These are phyloP conservation scores for Coleophoma crateriformis DNA, from an alignment of 2,329 filamentous ascomycete genomes.

Conservation along the genomic window DNA sequence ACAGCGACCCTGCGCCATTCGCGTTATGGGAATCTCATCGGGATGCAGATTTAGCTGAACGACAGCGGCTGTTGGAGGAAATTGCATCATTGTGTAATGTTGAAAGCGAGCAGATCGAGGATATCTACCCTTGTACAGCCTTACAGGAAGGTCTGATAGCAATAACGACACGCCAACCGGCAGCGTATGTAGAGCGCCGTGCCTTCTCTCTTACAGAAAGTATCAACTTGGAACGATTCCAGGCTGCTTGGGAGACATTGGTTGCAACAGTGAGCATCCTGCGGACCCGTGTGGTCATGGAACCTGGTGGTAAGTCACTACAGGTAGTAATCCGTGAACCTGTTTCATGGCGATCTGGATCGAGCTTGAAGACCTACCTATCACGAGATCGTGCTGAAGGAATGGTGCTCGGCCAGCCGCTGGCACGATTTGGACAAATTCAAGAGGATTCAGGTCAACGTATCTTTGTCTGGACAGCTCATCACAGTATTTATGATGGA, in stretches of 20 bases:
- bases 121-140: constrained; percentile 34
- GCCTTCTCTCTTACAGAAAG: constrained; percentile 2
- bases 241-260: constrained; percentile 18
- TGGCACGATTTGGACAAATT: constrained; percentile 4
- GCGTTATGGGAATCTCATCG: neutral
- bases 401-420: constrained; percentile 1
- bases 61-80: neutral
- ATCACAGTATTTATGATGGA: constrained; percentile 11
- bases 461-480: constrained; percentile 9
- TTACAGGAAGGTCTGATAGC: constrained; percentile 36
- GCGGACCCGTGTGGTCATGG: constrained; percentile 24
- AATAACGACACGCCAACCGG: constrained; percentile 26
- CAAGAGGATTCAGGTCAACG: neutral
- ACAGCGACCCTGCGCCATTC: neutral
- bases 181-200: constrained; percentile 28
- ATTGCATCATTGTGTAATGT: neutral
- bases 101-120: constrained; percentile 12
- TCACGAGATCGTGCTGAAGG: constrained; percentile 1
- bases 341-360: constrained; percentile 1
- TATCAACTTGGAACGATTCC: constrained; percentile 13
- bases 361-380: constrained; percentile 7
- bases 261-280: constrained; percentile 20
- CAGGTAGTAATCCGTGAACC: constrained; percentile 10
- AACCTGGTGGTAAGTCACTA: neutral
- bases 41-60: neutral